phyloP scores from a whole-genome alignment of 2,329 filamentous ascomycete genomes.

The Xylaria sp. region DNA sequence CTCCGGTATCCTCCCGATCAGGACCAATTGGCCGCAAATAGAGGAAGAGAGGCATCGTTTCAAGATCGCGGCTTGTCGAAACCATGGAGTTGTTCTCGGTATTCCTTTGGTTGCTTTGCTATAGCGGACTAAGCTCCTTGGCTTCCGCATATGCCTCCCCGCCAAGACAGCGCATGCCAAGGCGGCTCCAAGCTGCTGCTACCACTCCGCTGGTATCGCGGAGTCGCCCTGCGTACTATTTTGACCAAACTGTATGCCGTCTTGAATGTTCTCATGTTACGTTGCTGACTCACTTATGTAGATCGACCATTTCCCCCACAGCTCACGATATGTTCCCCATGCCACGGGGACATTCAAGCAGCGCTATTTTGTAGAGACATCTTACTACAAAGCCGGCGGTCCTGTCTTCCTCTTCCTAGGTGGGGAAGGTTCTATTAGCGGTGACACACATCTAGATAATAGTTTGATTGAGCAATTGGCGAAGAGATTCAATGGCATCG shows the following conservation, averaged over 20 bases:
- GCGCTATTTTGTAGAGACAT: slow-evolving; percentile 64
- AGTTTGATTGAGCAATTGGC: slow-evolving; percentile 28
- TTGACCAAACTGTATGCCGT: slow-evolving; percentile 31
- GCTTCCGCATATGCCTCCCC: slow-evolving; percentile 24
- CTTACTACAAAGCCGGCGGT: slow-evolving; percentile 64
- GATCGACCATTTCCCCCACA: slow-evolving; percentile 60
- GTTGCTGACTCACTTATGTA: slow-evolving; percentile 35
- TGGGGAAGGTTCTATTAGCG: slow-evolving; percentile 62
- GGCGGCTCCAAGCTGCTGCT: slow-evolving; percentile 19
- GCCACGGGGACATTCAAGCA: slow-evolving; percentile 64
- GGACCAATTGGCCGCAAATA: neutral
- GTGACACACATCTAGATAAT: slow-evolving; percentile 30
- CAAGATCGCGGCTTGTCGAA: slow-evolving; percentile 5
- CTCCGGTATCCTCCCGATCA: slow-evolving; percentile 10
- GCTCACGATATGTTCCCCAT: slow-evolving; percentile 48
- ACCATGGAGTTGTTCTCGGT: slow-evolving; percentile 31
- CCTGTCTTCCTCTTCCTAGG: slow-evolving; percentile 52
- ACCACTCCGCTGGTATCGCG: slow-evolving; percentile 12
- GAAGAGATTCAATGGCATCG: slow-evolving; percentile 55
- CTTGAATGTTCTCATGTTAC: neutral
- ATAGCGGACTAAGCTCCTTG: slow-evolving; percentile 20
- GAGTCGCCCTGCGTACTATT: slow-evolving; percentile 33
- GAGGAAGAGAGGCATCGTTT: slow-evolving; percentile 1
- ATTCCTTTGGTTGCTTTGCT: slow-evolving; percentile 33
- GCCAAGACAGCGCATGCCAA: slow-evolving; percentile 25